Conservation (phyloP, 1,284 basidiomycete species). For the Cystobasidium pallidum region DNA sequence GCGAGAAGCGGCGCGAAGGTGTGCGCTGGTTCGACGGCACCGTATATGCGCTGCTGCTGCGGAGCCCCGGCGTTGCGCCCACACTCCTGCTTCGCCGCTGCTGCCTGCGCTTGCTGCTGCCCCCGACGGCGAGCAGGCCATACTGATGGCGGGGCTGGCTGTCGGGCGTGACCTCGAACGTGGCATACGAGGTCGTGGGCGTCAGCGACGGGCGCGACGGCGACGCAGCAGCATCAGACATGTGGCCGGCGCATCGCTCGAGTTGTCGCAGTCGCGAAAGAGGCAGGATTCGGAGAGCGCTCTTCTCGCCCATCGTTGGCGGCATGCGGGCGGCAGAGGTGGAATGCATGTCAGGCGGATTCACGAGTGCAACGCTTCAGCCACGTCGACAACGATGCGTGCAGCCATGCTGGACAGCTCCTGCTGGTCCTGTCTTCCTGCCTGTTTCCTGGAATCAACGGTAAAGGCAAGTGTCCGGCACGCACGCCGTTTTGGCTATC, state of each 20-base stretch:
- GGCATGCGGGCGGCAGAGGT: background rate
- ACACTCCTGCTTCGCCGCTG: constrained; percentile 1
- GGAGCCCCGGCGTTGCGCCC: background rate
- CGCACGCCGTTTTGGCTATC: background rate
- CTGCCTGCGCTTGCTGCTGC: background rate
- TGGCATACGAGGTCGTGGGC: constrained; percentile 20
- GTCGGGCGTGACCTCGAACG: constrained; percentile 3
- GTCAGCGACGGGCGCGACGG: constrained; percentile 23
- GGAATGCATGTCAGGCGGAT: too few relatives aligned
- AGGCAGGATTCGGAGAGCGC: background rate
- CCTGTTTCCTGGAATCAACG: background rate
- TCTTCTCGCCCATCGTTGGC: constrained; percentile 4
- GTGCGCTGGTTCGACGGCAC: background rate
- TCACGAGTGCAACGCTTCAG: too few relatives aligned
- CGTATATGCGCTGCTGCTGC: background rate
- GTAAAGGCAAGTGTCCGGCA: background rate
- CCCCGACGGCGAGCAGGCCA: constrained; percentile 1
- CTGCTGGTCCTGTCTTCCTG: too few relatives aligned
- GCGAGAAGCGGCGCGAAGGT: constrained; percentile 16
- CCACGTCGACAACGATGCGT: background rate
- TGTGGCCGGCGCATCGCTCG: background rate
- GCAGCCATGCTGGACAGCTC: background rate
- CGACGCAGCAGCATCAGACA: constrained; percentile 18
- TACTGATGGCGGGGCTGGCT: background rate
- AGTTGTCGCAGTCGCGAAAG: background rate